Conservation (phyloP, 2,329 filamentous ascomycete species). For the Claviceps sorghi region DNA sequence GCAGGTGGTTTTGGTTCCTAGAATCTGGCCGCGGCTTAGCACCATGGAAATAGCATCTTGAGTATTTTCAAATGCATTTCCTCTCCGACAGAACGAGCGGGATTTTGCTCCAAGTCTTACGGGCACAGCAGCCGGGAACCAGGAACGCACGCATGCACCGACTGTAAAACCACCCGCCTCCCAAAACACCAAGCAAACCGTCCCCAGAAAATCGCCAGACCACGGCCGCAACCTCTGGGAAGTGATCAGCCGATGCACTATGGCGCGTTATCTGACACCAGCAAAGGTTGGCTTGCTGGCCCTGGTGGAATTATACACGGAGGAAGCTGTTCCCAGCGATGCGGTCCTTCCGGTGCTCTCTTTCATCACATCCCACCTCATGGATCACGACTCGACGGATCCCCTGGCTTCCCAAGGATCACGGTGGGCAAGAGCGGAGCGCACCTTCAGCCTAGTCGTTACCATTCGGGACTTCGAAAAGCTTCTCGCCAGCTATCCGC, state of each 20-base stretch:
- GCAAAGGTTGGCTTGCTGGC: constrained; percentile 72
- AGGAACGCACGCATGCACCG: background rate
- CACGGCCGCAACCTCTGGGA: background rate
- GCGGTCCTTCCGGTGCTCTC: constrained; percentile 64
- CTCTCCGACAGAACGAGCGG: background rate
- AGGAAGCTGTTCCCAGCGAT: constrained; percentile 50
- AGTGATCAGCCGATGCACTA: constrained; percentile 21
- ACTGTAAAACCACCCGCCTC: background rate
- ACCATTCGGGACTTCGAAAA: constrained; percentile 45
- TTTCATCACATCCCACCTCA: constrained; percentile 60
- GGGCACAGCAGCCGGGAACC: background rate
- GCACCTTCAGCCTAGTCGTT: constrained; percentile 36
- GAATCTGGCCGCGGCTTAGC: background rate
- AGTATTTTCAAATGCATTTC: background rate
- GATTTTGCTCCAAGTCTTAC: background rate
- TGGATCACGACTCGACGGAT: constrained; percentile 29
- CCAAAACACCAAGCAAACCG: background rate
- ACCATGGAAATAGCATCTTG: background rate
- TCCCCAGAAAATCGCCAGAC: background rate
- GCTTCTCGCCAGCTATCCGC: constrained; percentile 36
- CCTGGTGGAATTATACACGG: constrained; percentile 68
- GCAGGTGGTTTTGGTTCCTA: background rate
- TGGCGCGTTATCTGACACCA: constrained; percentile 77
- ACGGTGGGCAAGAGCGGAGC: constrained; percentile 35
- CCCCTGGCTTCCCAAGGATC: constrained; percentile 12